Base-by-base conservation (phyloP, 495 filamentous ascomycete genomes). In the Hyaloscypha variabilis region DNA sequence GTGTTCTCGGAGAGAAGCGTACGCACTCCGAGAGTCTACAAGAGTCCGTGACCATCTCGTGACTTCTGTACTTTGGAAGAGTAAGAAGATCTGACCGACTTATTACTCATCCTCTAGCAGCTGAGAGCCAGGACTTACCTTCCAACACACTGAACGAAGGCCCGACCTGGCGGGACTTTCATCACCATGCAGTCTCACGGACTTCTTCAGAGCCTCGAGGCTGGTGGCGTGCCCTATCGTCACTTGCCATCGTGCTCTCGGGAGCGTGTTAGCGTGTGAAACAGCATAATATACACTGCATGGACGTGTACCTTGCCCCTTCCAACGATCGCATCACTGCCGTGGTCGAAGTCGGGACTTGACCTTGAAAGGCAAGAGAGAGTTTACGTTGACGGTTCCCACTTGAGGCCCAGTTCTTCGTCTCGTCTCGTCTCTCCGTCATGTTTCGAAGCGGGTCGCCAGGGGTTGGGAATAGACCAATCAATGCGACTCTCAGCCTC, bases 131-230 rank as follows among this genome's bases (percentile, higher is more conserved):
- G 31, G 63, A 74, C 79, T 73, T 72, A 88, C 91, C 87, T 96
- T 98, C 95, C 95, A 99, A 76, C 91, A 97, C 55, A 97, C 83
- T 26, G 94, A 97, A 46, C 95, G 85, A 62, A 94, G 83, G 23
- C 93, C 92, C 49, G 85, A 82, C 42, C 84, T 79, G 72, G 90
- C 92, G 36, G 90, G 86, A 72, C 81, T 84, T 71, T 77, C 77
- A 60, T 75, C 76, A 69, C 78, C 83, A 73, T 84, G 78, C 61
- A 76, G 71, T 71, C 81, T 89, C 36, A 94, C 83, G 5, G 86
- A 84, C 49, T 79, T 80, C 73, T 85, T 88, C 8, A 97, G 82
- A 65, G 91, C 86, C 58, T 79, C 76, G 65, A 92, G 72, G 64
- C 77, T 88, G 50, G 80, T 74, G 70, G 83, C 83, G 69, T 88